A percentile compares a stretch with the other conserved stretches of the same genome.
Evolutionary conservation across 495 filamentous ascomycete genomes (phyloP).

Genomic region (Lasiosphaeriaceae sp.): DNA sequence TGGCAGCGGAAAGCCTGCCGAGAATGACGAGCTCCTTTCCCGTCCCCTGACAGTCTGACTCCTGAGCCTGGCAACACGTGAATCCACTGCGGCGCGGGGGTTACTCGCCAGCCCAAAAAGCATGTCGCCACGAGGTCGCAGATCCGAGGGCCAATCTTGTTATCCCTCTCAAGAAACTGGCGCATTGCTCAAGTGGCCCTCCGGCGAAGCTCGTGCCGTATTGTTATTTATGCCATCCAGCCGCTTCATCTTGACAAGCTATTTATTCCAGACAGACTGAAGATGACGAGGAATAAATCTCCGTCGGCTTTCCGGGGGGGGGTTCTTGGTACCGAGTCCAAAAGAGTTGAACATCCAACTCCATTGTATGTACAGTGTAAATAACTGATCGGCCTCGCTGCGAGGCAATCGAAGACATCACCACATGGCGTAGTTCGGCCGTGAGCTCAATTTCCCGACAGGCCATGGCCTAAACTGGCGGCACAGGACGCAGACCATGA

Average conservation of each 20-base stretch:
- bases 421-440: neutral
- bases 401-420: neutral
- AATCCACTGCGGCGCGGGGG: neutral
- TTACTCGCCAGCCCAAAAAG: neutral
- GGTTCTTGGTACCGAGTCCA: too few species aligned
- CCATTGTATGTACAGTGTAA: too few species aligned
- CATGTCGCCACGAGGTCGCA: neutral
- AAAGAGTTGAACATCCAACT: too few species aligned
- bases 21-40: conserved; percentile 1
- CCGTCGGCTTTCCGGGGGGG: too few species aligned
- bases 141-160: neutral
- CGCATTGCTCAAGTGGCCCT: conserved; percentile 5
- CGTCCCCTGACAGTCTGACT: neutral
- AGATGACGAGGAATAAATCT: neutral
- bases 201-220: conserved; percentile 10
- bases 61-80: neutral
- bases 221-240: neutral
- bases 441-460: neutral
- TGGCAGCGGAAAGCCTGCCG: conserved; percentile 5
- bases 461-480: neutral
- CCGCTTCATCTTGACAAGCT: neutral
- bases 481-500: neutral
- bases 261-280: neutral
- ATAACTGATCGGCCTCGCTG: too few species aligned
- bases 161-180: neutral